A percentile compares a stretch with the other conserved stretches of the same genome.
These are phyloP conservation scores for Aspergillus carlsbadensis DNA, from an alignment of 495 filamentous ascomycete genomes.

Conservation along the genomic window DNA sequence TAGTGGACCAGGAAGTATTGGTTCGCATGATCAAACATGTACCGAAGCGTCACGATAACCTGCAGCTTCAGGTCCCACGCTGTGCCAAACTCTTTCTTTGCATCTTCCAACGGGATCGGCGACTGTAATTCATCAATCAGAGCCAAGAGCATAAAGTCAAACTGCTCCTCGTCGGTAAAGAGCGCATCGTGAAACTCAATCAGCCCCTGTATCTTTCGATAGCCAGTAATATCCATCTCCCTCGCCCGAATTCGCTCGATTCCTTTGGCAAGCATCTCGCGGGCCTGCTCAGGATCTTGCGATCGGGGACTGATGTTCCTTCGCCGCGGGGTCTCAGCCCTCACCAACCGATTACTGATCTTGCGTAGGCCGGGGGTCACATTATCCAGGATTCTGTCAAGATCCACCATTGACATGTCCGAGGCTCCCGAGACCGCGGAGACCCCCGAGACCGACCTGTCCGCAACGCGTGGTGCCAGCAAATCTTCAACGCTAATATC, in stretches of 20 bases:
- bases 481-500: background rate
- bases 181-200: slow-evolving; percentile 66
- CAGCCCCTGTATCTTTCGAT: slow-evolving; percentile 81
- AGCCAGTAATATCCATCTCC: slow-evolving; percentile 80
- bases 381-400: background rate
- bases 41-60: slow-evolving; percentile 74
- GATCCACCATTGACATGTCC: background rate
- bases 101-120: slow-evolving; percentile 47
- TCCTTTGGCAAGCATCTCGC: slow-evolving; percentile 69
- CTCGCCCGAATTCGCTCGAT: slow-evolving; percentile 69
- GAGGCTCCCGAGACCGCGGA: too few relatives aligned
- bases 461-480: background rate
- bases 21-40: slow-evolving; percentile 67
- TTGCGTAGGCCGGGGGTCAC: background rate
- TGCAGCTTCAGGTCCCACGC: slow-evolving; percentile 79
- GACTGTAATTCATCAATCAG: slow-evolving; percentile 79
- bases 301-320: slow-evolving; percentile 39
- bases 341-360: slow-evolving; percentile 24
- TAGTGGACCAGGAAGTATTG: slow-evolving; percentile 64
- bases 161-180: slow-evolving; percentile 54
- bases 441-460: background rate
- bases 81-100: slow-evolving; percentile 42
- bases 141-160: slow-evolving; percentile 69
- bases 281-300: slow-evolving; percentile 47
- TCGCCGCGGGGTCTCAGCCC: slow-evolving; percentile 21